Evolutionary conservation across 78 protist genomes (phyloP), one percentile per base, ranked within the genome.

Genomic region (Dictyostelium brefeldianum): DNA sequence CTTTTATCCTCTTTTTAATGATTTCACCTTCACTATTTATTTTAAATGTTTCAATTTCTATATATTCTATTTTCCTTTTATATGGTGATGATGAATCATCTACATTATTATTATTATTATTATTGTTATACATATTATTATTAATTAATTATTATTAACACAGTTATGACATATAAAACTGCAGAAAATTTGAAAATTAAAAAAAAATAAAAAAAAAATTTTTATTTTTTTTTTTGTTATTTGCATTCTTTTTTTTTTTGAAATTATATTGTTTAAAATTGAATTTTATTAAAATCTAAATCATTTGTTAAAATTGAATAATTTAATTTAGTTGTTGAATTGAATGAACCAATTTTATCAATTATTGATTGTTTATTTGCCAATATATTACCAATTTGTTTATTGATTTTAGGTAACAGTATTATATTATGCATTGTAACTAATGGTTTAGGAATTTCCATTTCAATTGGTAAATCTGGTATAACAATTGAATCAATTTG

Each of bases 391-490:
- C 41, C 27, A 31, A 78, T 54, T 29, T 36, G 47, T 56, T 78
- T 78, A 47, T 78, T 78, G 20, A 78, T 78, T 56, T 78, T 78
- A 27, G 83, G 83, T 56, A 78, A 54, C 15, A 78, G 20, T 15
- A 54, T 41, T 11, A 78, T 27, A 78, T 78, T 51, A 36, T 78
- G 83, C 53, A 78, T 54, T 47, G 56, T 51, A 3, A n/a, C 29
- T 20, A 78, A 36, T 54, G 83, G 83, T 36, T 78, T 78, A 17
- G 83, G 83, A 48, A 78, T 78, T 56, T 78, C 83, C 71, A 78
- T 78, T 56, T 78, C 83, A 20, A 78, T 43, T 29, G 83, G 83
- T 54, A 78, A 27, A 54, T 22, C 57, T 17, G 83, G 83, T 20
- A 43, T 9, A 50, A 77, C 51, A 11, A 77, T 77, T 22, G 22